Evolutionary conservation across 2,329 filamentous ascomycete genomes (phyloP).

Genomic region (Aspergillus versicolor): DNA sequence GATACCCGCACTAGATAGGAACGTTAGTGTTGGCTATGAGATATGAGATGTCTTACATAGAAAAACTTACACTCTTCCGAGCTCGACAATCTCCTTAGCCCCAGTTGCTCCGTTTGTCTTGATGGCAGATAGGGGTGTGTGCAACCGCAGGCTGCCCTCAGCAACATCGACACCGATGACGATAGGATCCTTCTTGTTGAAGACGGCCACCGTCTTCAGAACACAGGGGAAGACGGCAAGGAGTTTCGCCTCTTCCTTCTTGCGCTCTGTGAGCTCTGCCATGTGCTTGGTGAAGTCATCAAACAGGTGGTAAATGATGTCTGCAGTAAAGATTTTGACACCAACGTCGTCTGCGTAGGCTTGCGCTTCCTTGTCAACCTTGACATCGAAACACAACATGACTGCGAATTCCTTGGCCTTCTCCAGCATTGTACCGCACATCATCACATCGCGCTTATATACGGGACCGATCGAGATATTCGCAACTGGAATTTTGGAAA

Average conservation of each 20-base stretch:
- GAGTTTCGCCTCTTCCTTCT: slow-evolving; percentile 95
- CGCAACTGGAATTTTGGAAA: slow-evolving; percentile 94
- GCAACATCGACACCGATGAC: slow-evolving; percentile 92
- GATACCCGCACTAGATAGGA: slow-evolving; percentile 72
- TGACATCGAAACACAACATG: slow-evolving; percentile 99
- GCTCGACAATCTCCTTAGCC: slow-evolving; percentile 75
- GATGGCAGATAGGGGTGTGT: slow-evolving; percentile 86
- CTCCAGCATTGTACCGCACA: slow-evolving; percentile 89
- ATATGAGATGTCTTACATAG: background rate
- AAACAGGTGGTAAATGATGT: slow-evolving; percentile 99
- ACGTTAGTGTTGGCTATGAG: slow-evolving; percentile 20
- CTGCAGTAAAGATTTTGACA: slow-evolving; percentile 96
- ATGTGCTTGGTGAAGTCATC: slow-evolving; percentile 96
- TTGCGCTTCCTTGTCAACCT: slow-evolving; percentile 94
- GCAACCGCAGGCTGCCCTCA: slow-evolving; percentile 82
- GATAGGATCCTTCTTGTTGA: slow-evolving; percentile 97
- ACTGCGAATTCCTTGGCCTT: slow-evolving; percentile 94
- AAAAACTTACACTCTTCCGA: slow-evolving; percentile 86
- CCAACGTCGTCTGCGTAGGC: slow-evolving; percentile 89
- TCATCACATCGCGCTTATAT: slow-evolving; percentile 97
- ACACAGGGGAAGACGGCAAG: slow-evolving; percentile 96
- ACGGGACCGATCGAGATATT: slow-evolving; percentile 98
- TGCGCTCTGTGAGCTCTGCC: slow-evolving; percentile 79
- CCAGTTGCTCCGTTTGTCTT: slow-evolving; percentile 77
- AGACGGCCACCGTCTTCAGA: slow-evolving; percentile 82